phyloP scores from a whole-genome alignment of 495 filamentous ascomycete species.

The Sordaria brevicollis region DNA sequence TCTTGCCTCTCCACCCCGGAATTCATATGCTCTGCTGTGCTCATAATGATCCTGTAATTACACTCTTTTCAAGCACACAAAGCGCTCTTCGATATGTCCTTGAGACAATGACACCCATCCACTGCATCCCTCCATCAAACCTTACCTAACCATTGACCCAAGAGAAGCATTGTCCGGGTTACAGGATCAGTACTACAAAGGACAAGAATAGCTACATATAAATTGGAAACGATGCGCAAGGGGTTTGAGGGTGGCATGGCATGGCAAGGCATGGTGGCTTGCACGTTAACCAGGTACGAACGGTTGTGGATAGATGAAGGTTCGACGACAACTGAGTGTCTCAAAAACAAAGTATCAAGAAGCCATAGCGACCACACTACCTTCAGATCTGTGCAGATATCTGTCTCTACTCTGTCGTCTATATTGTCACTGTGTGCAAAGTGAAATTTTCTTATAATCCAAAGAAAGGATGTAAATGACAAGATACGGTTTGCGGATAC shows the following conservation, averaged over 20 bases:
- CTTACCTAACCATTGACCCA: background rate
- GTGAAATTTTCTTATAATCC: no score
- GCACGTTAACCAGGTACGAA: background rate
- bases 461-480: no score
- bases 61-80: no score
- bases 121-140: background rate
- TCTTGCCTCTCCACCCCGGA: background rate
- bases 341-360: background rate
- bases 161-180: background rate
- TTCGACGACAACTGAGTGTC: background rate
- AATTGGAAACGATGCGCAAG: background rate
- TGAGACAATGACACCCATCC: background rate
- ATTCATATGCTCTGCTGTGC: no score
- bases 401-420: no score
- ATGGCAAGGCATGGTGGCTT: background rate
- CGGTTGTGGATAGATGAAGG: background rate
- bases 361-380: background rate
- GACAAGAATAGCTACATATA: conserved; percentile 9
- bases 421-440: no score
- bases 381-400: background rate
- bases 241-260: background rate
- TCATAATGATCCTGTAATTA: no score
- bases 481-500: no score
- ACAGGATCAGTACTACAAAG: background rate
- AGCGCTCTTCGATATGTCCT: background rate